Conservation (phyloP, 2,329 filamentous ascomycete species). For the Rhynchosporium graminicola region DNA sequence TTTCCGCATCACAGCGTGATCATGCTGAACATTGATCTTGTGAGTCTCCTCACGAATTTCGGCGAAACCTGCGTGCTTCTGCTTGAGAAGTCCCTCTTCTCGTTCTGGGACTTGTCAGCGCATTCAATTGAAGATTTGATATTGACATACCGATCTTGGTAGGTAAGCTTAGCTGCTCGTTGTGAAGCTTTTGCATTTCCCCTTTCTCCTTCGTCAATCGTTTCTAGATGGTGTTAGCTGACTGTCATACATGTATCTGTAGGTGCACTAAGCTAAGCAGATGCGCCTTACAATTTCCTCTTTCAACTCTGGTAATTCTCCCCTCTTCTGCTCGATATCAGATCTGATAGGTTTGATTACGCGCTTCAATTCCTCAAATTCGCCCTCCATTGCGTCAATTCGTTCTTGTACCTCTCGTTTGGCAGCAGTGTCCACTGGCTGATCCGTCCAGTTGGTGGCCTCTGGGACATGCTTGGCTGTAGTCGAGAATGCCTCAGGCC, state of each 20-base stretch:
- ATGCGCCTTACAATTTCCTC: constrained; percentile 46
- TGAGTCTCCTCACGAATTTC: constrained; percentile 46
- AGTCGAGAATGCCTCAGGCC: constrained; percentile 70
- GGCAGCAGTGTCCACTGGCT: constrained; percentile 68
- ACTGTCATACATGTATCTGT: neutral
- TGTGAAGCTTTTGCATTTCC: constrained; percentile 64
- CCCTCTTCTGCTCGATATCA: constrained; percentile 43
- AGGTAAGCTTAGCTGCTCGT: constrained; percentile 66
- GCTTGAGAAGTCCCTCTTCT: constrained; percentile 42
- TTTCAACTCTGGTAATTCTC: constrained; percentile 29
- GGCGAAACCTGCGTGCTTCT: constrained; percentile 42
- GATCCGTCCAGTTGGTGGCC: constrained; percentile 74
- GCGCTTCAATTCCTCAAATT: constrained; percentile 36
- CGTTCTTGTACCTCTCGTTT: constrained; percentile 61
- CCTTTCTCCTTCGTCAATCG: constrained; percentile 63
- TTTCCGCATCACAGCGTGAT: constrained; percentile 57
- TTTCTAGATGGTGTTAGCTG: constrained; percentile 41
- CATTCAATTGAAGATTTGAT: neutral
- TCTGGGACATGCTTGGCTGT: constrained; percentile 59
- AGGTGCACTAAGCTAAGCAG: neutral
- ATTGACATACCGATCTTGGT: constrained; percentile 64
- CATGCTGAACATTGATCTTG: constrained; percentile 55
- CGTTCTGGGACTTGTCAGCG: constrained; percentile 38
- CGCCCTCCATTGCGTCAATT: constrained; percentile 40
- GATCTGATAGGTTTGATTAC: constrained; percentile 23